Evolutionary conservation across 225 moss, liverwort and hornwort genomes (phyloP), one percentile per base, ranked within the genome.

Genomic region (Physcomitrium patens): DNA sequence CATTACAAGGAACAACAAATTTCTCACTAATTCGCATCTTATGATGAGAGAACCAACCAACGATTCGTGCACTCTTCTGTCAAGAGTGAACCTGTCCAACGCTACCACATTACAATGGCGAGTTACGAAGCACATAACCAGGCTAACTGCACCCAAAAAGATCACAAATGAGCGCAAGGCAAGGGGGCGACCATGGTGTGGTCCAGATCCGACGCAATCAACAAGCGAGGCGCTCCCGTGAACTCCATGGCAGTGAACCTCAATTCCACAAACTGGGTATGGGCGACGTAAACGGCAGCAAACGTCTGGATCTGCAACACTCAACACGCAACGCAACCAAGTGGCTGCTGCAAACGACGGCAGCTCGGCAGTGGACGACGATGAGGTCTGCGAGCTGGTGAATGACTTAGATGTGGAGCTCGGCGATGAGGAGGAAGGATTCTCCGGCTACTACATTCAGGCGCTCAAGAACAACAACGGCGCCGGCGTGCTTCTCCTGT

Each of bases 201-300:
- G 70, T 91, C 91, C 73, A 91, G 83, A 79, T 91, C 91, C 60
- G 89, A 86, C 73, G 87, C 91, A 54, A 91, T 68, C 87, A 91
- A 69, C 86, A 86, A 77, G 3, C 86, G 86, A 61, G 86, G 86
- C 52, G 82, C 83, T 83, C 86, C 86, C 52, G 44, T 80, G 70
- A 86, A 86, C 82, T 86, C 83, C 86, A 86, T 86, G 0, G 49
- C 23, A 48, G 26, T 23, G 8, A 20, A 62, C 37, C 57, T 44
- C 13, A 19, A 28, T 19, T 28, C 58, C 57, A 60, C 27, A 27
- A 50, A 37, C 2, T 12, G 24, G 5, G 17, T 16, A 54, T 27
- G 12, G 2, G 43, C 23, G 31, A 3, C 47, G 24, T 3, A 20
- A 12, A 18, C 65, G 8, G 18, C 49, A 8, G 14, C 62, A 49